Evolutionary conservation across 1,139 yeast genomes (phyloP), one percentile per base, ranked within the genome.

Genomic region (Candida tetrigidarum): DNA sequence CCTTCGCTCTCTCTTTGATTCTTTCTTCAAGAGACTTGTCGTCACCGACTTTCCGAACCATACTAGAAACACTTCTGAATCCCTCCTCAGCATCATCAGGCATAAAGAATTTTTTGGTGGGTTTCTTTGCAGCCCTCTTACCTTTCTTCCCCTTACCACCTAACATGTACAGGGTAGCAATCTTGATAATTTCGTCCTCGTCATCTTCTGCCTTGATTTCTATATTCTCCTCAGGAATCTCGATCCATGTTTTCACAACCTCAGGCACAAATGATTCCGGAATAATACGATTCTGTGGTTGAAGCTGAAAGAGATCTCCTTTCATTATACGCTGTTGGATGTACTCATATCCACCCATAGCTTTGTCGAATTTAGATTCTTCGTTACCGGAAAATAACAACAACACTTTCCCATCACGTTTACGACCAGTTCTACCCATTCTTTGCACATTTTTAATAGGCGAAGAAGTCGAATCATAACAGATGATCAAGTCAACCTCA

Each of bases 351-450:
- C 91, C 95, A 27, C 78, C 86, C 86, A 90, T 82, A 0, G 99
- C 93, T 53, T 84, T 82, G 44, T 87, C 90, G 58, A 89, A 88
- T 57, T 92, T 93, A 6, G 67, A 58, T 48, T 86, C 82, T 62
- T 95, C 99, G 52, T 83, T 83, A 12, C 86, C 80, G 5, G 97
- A 81, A 57, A 92, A 82, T 12, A 95, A 67, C 45, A 92, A 68
- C n/a, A 89, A 69, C 2, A 93, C 89, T 48, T 78, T 79, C 39
- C 99, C 99, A 53, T 87, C 90, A 53, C 97, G 73, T 59, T 90
- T 89, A 67, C 99, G 84, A 12, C 99, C 99, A 0, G 99, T 95
- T 68, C 99, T 82, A 26, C 99, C 99, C 95, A 95, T 89, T 55
- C 99, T 74, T 62, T 95, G 99, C 38, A 95, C 78, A 56, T 88